Evolutionary conservation across 345 rosid species (phyloP).

Genomic region (Gossypium arboreum): DNA sequence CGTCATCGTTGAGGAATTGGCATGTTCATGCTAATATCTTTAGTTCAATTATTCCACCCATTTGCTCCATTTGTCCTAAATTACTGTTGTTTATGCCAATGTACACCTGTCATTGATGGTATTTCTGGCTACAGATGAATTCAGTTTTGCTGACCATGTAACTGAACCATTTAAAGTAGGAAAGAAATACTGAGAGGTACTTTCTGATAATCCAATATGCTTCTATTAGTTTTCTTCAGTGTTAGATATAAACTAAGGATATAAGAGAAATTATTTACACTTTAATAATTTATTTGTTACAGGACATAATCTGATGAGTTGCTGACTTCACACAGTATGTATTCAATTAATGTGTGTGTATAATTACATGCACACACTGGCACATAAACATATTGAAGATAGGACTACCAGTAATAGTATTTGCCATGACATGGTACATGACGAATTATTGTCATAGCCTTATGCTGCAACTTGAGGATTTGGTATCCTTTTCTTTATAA

Average conservation of each 20-base stretch:
- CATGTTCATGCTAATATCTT: not conserved
- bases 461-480: not conserved
- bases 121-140: not conserved
- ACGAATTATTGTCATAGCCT: not conserved
- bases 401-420: not conserved
- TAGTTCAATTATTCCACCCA: not conserved
- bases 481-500: not conserved
- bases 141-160: not conserved
- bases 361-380: too few relatives aligned
- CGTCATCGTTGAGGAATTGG: not conserved
- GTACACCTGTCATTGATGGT: not conserved
- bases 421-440: not conserved
- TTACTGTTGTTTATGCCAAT: not conserved
- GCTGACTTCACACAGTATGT: not conserved
- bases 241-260: not conserved
- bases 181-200: not conserved
- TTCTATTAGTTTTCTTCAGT: not conserved
- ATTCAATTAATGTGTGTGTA: not conserved
- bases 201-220: not conserved
- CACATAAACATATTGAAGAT: too few relatives aligned
- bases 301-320: not conserved
- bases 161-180: not conserved
- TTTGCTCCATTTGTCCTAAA: not conserved
- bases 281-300: not conserved
- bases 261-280: not conserved